Evolutionary conservation across 163 green algal genomes (phyloP), one percentile per base, ranked within the genome.

Genomic region (Chlamydomonas reinhardtii): DNA sequence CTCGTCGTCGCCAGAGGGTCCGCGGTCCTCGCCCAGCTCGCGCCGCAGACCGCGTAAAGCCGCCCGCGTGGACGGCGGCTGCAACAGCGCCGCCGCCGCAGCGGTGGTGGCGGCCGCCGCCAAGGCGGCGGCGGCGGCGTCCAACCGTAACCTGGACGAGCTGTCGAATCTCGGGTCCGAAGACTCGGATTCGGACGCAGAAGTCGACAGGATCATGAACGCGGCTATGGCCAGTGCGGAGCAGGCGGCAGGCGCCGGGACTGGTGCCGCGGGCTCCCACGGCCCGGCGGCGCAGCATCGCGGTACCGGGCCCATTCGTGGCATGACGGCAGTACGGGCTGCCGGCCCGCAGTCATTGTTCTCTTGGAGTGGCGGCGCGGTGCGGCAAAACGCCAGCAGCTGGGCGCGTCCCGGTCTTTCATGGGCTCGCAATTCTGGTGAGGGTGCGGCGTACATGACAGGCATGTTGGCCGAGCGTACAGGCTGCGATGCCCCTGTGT

Each of bases 401-500:
- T 85, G 78, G 78, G 76, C 76, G 31, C 76, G 76, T 43, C 78
- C 78, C 3, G 78, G 78, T 62, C 65, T 85, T 4, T 68, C 78
- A 5, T 85, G 78, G 78, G 61, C 16, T 16, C 66, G 78, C 14
- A 70, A 29, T 2, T 31, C 66, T 77, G 78, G 68, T 73, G 64
- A 35, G 64, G 6, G 39, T 48, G 39, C 8, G 5, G 24, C 24
- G 14, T 19, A 22, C 24, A 16, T 66, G 48, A 56, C 12, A 56
- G 48, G 48, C 39, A 8, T 48, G 39, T 14, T 14, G 39, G 39
- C 39, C 5, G 39, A 48, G 39, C n/a, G n/a, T n/a, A n/a, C n/a
- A n/a, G n/a, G n/a, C n/a, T n/a, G n/a, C n/a, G n/a, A n/a, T n/a
- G n/a, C n/a, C n/a, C n/a, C n/a, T n/a, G n/a, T n/a, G n/a, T n/a